Evolutionary conservation across 768 basidiomycete species (phyloP), one percentile per base, ranked within the genome.

Genomic region (Fistulinella prunicolor): DNA sequence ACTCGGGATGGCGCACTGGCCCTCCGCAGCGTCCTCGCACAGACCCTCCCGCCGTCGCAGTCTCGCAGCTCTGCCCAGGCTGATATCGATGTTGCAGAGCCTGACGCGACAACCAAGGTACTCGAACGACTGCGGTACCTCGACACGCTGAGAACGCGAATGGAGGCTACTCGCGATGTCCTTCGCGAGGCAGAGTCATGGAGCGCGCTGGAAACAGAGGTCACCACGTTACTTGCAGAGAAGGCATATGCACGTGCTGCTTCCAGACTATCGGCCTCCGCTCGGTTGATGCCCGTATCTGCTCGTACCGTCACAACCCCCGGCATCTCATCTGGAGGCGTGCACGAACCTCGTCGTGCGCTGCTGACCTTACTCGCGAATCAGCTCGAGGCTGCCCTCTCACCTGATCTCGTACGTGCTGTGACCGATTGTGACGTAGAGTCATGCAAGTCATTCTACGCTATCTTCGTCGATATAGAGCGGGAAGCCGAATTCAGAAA

Each of bases 101-200:
- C 49, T 9, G 72, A 72, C 29, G 75, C 76, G 41, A 94, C 87
- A 1, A 76, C 75, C 42, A 70, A 70, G 4, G 85, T 86, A 4
- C 74, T 98, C 49, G 84, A 91, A 46, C 79, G 80, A 28, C 71
- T 99, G n/a, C 81, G 83, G 44, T 74, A 83, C 37, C 76, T 98
- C 34, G 93, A 98, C 66, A 81, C 79, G 9, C 78, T 94, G 23
- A 96, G 93, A 62, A 73, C 72, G 20, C 76, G 86, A 19, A 94
- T 99, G 91, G 92, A 94, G 63, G 83, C 84, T 0, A 80, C 92
- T 1, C 76, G 94, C 28, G 92, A 92, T 53, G 93, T 97, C 16
- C 70, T 98, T 29, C 82, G 86, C 21, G 95, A 98, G 63, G 94
- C 96, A 12, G 94, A 98, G 73, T 90, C 86, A 55, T 99, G 96